phyloP scores from a whole-genome alignment of 352 stramenopile species.

The Discostella stelligera region DNA sequence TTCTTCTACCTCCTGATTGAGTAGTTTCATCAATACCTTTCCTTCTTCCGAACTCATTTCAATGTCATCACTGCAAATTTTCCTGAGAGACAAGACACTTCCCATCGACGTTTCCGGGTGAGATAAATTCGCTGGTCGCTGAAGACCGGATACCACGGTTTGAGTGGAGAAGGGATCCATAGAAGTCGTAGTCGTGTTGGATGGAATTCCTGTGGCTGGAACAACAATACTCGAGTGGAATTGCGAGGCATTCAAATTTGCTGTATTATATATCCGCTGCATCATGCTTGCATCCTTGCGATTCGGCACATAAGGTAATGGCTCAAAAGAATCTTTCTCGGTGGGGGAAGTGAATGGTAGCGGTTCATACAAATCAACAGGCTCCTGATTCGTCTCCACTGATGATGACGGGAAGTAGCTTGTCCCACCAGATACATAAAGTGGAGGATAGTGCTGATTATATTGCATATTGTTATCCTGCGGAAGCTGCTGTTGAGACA shows the following conservation, averaged over 20 bases:
- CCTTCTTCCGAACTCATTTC: slow-evolving; percentile 30
- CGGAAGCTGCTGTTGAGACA: neutral
- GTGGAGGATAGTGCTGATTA: neutral
- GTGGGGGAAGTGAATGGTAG: slow-evolving; percentile 6
- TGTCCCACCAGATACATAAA: neutral
- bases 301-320: slow-evolving; percentile 1
- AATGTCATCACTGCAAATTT: slow-evolving; percentile 21
- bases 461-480: slow-evolving; percentile 11
- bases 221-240: too few relatives aligned
- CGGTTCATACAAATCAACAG: slow-evolving; percentile 6
- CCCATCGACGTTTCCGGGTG: neutral
- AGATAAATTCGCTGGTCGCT: neutral
- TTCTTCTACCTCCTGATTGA: slow-evolving; percentile 30
- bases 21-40: slow-evolving; percentile 22
- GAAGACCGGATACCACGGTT: neutral
- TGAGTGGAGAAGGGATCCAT: slow-evolving; percentile 3
- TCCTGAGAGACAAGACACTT: slow-evolving; percentile 22
- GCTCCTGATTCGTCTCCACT: neutral
- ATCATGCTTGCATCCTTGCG: neutral
- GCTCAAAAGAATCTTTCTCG: slow-evolving; percentile 9
- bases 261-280: too few relatives aligned
- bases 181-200: neutral
- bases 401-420: neutral
- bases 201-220: neutral
- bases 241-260: neutral